A percentile compares a stretch with the other conserved stretches of the same genome.
These are phyloP conservation scores for Trifolium dubium DNA, from an alignment of 306 rosid genomes.

Conservation along the genomic window DNA sequence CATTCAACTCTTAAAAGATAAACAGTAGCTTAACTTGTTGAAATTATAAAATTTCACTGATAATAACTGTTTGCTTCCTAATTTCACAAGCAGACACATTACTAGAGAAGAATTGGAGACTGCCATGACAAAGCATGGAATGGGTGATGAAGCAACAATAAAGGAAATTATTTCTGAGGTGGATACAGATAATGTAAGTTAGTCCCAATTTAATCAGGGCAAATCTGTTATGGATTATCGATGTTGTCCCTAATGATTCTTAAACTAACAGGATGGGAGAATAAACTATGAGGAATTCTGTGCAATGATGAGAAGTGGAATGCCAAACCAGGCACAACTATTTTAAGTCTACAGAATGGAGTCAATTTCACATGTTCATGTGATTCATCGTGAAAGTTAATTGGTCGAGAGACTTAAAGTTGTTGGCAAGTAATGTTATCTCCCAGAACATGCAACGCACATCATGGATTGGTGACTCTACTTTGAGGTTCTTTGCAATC, in stretches of 20 bases:
- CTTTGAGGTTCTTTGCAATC: constrained; percentile 38
- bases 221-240: constrained; percentile 11
- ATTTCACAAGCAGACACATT: constrained; percentile 60
- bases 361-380: constrained; percentile 32
- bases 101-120: constrained; percentile 88
- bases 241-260: constrained; percentile 33
- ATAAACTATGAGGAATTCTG: constrained; percentile 90
- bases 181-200: constrained; percentile 91
- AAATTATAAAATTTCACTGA: background rate
- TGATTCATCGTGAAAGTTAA: constrained; percentile 32
- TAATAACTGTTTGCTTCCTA: constrained; percentile 33
- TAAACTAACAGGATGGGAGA: constrained; percentile 75
- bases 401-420: constrained; percentile 28
- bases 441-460: constrained; percentile 24
- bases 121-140: constrained; percentile 89
- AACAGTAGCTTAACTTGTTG: constrained; percentile 11
- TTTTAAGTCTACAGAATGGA: constrained; percentile 34
- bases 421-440: constrained; percentile 37
- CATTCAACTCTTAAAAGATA: constrained; percentile 9
- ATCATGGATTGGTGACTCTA: constrained; percentile 39
- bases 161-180: constrained; percentile 94
- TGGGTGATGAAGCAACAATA: constrained; percentile 79
- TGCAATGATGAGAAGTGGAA: constrained; percentile 95
- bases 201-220: background rate
- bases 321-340: constrained; percentile 57